Evolutionary conservation across 768 basidiomycete genomes (phyloP).

Genomic region (Porphyrellus cyaneotinctus): DNA sequence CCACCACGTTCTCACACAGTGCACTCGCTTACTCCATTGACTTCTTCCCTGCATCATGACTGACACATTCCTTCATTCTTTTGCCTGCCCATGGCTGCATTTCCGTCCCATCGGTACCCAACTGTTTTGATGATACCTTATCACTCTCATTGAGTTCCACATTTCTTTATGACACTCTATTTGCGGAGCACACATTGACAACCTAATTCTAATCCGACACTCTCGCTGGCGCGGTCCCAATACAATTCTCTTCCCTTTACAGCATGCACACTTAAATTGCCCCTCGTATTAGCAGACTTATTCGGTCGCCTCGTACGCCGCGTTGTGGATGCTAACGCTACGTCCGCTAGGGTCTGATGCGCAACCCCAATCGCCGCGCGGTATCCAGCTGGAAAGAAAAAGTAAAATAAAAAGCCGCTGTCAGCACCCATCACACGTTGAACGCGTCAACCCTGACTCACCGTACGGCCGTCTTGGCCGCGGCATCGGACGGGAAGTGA

Average conservation of each 20-base stretch:
- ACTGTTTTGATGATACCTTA: conserved; percentile 33
- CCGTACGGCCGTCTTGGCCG: conserved; percentile 89
- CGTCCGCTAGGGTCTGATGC: conserved; percentile 91
- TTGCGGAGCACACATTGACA: conserved; percentile 34
- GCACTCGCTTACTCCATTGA: conserved; percentile 27
- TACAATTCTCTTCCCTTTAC: conserved; percentile 2
- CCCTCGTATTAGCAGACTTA: conserved; percentile 12
- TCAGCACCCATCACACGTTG: conserved; percentile 13
- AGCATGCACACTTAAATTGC: conserved; percentile 21
- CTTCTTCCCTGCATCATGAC: conserved; percentile 27
- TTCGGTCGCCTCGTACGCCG: conserved; percentile 58
- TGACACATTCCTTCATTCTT: conserved; percentile 29
- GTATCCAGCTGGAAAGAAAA: conserved; percentile 71
- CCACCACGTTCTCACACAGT: conserved; percentile 20
- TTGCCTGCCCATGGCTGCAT: conserved; percentile 17
- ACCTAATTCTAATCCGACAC: conserved; percentile 25
- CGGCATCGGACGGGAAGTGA: conserved; percentile 80
- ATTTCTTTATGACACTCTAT: conserved; percentile 35
- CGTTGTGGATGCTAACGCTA: conserved; percentile 92
- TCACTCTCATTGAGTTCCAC: conserved; percentile 29
- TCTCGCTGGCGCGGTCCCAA: conserved; percentile 22
- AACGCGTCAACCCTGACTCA: conserved; percentile 34
- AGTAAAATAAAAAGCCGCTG: neutral
- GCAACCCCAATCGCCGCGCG: conserved; percentile 96
- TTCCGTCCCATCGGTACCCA: conserved; percentile 24